Base-by-base conservation (phyloP, 2,329 filamentous ascomycete genomes). In the Penicillium sp. region DNA sequence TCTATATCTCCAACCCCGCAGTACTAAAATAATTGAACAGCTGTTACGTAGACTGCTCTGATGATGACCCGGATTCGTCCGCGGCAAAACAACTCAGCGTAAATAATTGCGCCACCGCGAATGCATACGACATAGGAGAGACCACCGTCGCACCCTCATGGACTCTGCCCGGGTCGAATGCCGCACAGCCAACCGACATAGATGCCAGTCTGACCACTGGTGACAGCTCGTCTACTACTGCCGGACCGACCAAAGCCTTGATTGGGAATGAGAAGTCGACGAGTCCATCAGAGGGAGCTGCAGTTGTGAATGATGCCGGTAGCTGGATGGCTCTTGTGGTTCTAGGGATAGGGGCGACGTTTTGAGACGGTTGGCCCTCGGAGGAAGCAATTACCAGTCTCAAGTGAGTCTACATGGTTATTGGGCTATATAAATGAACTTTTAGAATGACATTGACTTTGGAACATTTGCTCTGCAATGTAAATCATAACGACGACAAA, bases 21-120 rank as follows among this genome's bases (percentile, higher is more conserved):
- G 16, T 19, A 19, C 52, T 59, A 2, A 61, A 8, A 39, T 34
- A 11, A 11, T 10, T 5, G 4, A 33, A 55, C 7, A 66, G 64
- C 48, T 66, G 64, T 38, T 66, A 66, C 13, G 61, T 52, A 13
- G 46, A 66, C 21, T 66, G 64, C 27, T 58, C 61, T 9, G 54
- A 53, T 5, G 56, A 65, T 31, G 59, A 58, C 36, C 53, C 58
- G 41, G 58, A 55, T 5, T 51, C 55, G 0, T 56, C 55, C 29
- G 59, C 60, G 4, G 64, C 64, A 2, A 50, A 57, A 40, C 39
- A 60, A 31, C 31, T 55, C 10, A 65, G 62, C 11, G 59, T 57
- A 23, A 40, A 61, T 15, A 34, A 49, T 10, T 66, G 64, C 33
- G 62, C 62, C 13, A 65, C 64, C 6, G 64, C 62, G 9, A 66